Base-by-base conservation (phyloP, 352 stramenopile species). In the Salisapilia sapeloensis region DNA sequence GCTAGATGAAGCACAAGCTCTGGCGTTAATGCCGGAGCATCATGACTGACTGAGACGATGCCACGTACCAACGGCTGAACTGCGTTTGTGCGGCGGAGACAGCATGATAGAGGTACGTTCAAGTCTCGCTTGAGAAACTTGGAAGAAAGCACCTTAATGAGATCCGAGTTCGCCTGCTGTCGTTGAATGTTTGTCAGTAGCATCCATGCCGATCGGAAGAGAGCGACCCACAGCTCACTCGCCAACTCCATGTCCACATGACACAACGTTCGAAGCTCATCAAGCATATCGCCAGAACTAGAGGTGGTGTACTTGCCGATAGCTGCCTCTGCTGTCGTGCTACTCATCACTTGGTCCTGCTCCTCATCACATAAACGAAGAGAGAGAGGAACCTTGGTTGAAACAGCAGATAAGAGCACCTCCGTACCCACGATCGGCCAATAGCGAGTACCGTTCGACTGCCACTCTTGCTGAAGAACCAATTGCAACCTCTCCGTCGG, bases 121-220 rank as follows among this genome's bases (percentile, higher is more conserved):
- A 93, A 45, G 31, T 93, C 72, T 13, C 76, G 71, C 26, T 85
- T 82, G 43, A 90, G 84, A 53, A 87, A 92, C 41, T 85, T 85
- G 19, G 70, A 85, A 28, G 78, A 76, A 7, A 93, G 38, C 29
- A 83, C 64, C 40, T 80, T 86, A 31, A 78, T 46, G 18, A 92
- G 35, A 39, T 70, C 69, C 6, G 60, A 36, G 6, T 65, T 60
- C 25, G 79, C 43, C 10, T 79, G 59, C 1, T 44, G 41, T 45
- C 86, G 67, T 8, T 82, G 63, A 4, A 42, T 38, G n/a, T 49
- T 26, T 25, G 51, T 40, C 5, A 86, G 29, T 14, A 74, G 39
- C 7, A 31, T 19, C 71, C 71, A 86, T 7, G 55, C 46, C n/a
- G 57, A 58, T 11, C 36, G 50, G 19, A 90, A 92, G 33, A 92